Evolutionary conservation across 2,329 filamentous ascomycete genomes (phyloP), one percentile per base, ranked within the genome.

Genomic region (Myriosclerotinia duriaeana): DNA sequence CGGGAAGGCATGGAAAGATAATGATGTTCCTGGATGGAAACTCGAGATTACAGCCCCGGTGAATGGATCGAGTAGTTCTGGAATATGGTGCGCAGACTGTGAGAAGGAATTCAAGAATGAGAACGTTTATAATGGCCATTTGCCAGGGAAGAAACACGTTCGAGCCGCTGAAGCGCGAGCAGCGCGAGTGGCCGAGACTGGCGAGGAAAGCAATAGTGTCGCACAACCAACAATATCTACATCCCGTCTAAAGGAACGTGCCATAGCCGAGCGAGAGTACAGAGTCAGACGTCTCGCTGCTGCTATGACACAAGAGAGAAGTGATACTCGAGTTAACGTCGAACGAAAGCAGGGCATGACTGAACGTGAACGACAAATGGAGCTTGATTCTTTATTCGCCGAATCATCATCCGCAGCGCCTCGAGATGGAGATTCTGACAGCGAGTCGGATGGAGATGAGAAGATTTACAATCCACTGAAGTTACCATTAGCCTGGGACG

Each of bases 301-400:
- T 58, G 87, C 90, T 5, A 95, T 99, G 87, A 89, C 91, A 76
- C 90, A 89, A 17, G 92, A 97, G 76, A 89, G 94, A 66, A 86
- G 90, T 77, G 94, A 97, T 75, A 98, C 95, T 0, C 87, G 91
- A 59, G 89, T 95, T 73, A 98, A 99, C 74, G 93, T 98, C 14
- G 96, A 99, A 83, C 90, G 95, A 62, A 95, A 92, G 78, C 92
- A 96, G 77, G 94, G 94, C 71, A 97, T 99, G 93, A 99, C 95
- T 3, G 94, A 98, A 76, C 89, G 93, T 42, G 95, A 99, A 78
- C 89, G 95, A 17, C 91, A 96, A 75, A 92, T 96, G 78, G 96
- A 99, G 77, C 85, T 97, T 15, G 93, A 97, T 65, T 93, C 93
- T 54, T 80, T 97, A 17, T 92, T 93, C 78, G 84, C 85, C 0